These are phyloP conservation scores for Vanrija sp. DNA, from an alignment of 1,284 basidiomycete genomes.

Conservation along the genomic window DNA sequence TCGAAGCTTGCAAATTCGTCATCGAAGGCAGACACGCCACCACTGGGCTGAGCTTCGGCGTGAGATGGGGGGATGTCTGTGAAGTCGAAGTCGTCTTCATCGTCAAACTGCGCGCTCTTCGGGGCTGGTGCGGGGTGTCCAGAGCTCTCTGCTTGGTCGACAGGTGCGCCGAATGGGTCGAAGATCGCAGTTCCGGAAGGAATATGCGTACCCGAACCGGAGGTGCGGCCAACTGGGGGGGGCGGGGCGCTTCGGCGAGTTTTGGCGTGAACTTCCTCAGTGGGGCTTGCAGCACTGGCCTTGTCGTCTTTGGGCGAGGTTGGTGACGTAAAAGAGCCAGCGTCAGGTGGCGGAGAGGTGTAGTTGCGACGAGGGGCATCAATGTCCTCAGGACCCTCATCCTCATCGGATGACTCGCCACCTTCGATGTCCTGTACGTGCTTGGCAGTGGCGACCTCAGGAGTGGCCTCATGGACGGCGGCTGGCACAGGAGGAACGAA, in stretches of 20 bases:
- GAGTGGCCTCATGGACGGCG: neutral
- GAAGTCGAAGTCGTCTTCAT: constrained; percentile 84
- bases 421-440: too few relatives aligned
- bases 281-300: constrained; percentile 40
- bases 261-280: constrained; percentile 18
- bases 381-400: constrained; percentile 49
- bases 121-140: neutral
- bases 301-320: neutral
- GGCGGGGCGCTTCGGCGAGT: constrained; percentile 42
- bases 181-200: neutral
- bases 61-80: constrained; percentile 53
- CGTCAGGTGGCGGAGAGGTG: constrained; percentile 23
- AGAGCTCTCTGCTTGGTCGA: neutral
- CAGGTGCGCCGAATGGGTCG: constrained; percentile 3
- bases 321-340: neutral
- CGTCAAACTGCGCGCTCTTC: constrained; percentile 59
- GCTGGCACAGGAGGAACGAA: too few relatives aligned
- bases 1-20: constrained; percentile 53
- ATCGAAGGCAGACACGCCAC: constrained; percentile 30
- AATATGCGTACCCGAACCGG: neutral
- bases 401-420: constrained; percentile 34
- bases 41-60: neutral
- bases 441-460: too few relatives aligned
- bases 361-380: constrained; percentile 33
- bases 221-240: constrained; percentile 18